Conservation (phyloP, 345 rosid genomes). For the Arabidopsis arenosa region DNA sequence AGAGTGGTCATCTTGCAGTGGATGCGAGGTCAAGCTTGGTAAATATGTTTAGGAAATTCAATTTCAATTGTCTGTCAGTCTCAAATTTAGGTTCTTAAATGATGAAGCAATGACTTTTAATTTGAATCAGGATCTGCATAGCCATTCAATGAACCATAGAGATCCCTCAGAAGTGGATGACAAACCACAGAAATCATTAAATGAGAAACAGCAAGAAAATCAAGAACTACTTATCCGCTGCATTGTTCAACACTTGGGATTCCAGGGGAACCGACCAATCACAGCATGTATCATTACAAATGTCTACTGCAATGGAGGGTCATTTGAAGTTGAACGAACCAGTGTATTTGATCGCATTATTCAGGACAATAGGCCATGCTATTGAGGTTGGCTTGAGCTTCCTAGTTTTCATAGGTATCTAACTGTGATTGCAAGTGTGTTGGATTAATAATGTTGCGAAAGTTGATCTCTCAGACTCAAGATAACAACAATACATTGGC, state of each 20-base stretch:
- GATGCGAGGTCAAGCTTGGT: constrained; percentile 68
- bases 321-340: constrained; percentile 94
- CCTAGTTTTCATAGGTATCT: constrained; percentile 3
- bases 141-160: constrained; percentile 71
- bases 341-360: constrained; percentile 91
- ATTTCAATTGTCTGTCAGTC: neutral
- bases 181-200: constrained; percentile 84
- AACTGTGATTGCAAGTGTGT: constrained; percentile 9
- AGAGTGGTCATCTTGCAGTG: constrained; percentile 65
- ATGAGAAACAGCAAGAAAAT: constrained; percentile 95
- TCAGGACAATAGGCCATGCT: constrained; percentile 88
- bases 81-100: constrained; percentile 1
- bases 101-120: constrained; percentile 4
- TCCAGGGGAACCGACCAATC: constrained; percentile 75
- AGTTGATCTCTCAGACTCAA: constrained; percentile 60
- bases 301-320: constrained; percentile 96
- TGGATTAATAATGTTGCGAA: neutral
- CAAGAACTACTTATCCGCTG: constrained; percentile 95
- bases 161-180: constrained; percentile 73
- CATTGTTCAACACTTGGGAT: constrained; percentile 86
- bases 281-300: constrained; percentile 96
- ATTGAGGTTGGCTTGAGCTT: constrained; percentile 67
- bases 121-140: constrained; percentile 73
- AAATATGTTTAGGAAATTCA: constrained; percentile 27
- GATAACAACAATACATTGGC: constrained; percentile 87